phyloP scores from a whole-genome alignment of 495 filamentous ascomycete genomes.

The Acidiella bohemica region DNA sequence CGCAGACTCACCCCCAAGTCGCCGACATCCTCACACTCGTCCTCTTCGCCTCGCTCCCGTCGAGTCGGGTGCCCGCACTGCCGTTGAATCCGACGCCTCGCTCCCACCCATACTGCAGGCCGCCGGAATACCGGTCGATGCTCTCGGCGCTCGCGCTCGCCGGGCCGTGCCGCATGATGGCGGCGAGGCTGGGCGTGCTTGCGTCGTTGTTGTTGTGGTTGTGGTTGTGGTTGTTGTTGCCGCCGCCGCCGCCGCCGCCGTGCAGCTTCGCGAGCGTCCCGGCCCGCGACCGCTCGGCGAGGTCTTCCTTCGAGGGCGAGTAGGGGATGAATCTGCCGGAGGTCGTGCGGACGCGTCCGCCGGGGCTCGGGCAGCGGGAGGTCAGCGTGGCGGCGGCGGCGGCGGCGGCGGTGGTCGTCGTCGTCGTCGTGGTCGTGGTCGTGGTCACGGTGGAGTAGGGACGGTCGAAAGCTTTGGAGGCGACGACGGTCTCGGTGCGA shows the following conservation, averaged over 20 bases:
- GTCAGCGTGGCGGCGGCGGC: not conserved
- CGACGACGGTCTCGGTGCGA: not conserved
- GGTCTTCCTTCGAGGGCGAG: not conserved
- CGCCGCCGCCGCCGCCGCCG: not conserved
- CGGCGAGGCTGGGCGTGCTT: not conserved
- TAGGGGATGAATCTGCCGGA: not conserved
- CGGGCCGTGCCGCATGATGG: not conserved
- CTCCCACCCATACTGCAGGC: constrained; percentile 34
- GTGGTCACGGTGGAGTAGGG: constrained; percentile 1
- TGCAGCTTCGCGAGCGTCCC: not conserved
- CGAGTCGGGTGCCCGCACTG: constrained; percentile 32
- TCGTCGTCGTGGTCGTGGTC: not conserved
- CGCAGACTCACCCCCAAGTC: constrained; percentile 23
- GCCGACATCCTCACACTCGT: constrained; percentile 26
- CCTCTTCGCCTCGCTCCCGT: constrained; percentile 23
- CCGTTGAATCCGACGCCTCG: constrained; percentile 27
- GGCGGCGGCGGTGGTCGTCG: constrained; percentile 2
- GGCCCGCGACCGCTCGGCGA: not conserved
- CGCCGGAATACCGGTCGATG: constrained; percentile 31
- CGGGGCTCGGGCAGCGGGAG: constrained; percentile 5
- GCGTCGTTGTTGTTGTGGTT: not conserved
- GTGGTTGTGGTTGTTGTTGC: constrained; percentile 1
- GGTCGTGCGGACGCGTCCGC: constrained; percentile 1
- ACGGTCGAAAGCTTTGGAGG: constrained; percentile 1
- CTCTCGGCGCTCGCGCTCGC: not conserved